Evolutionary conservation across 2,329 filamentous ascomycete species (phyloP), one percentile per base, ranked within the genome.

Genomic region (Dissoconium aciculare): DNA sequence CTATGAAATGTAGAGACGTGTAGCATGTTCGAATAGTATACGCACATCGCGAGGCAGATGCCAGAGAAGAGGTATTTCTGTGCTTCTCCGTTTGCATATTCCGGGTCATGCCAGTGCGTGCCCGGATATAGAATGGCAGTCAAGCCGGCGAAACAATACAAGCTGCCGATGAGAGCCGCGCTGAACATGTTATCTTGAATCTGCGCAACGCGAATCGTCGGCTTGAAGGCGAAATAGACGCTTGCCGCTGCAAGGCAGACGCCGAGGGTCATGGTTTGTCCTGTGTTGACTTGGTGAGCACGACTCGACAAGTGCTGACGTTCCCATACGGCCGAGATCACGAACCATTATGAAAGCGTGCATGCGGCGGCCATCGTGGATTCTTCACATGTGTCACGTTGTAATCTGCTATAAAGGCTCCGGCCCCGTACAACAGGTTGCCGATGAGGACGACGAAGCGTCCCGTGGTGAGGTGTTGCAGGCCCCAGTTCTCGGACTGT

Each of bases 241-340:
- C 52, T 57, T 1, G 49, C 32, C 4, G 54, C 30, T n/a, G 56
- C 54, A 6, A 64, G 51, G 8, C 52, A 33, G 0, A 62, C 40
- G 1, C 61, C 61, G 28, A 62, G 55, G 2, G 53, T 54, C 62
- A 67, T 65, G 5, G 63, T 67, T 43, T 67, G 64, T 2, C 42
- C 35, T 8, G 19, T 23, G n/a, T n/a, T n/a, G n/a, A n/a, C n/a
- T n/a, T n/a, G n/a, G n/a, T n/a, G n/a, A n/a, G n/a, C n/a, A n/a
- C n/a, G n/a, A n/a, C n/a, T n/a, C n/a, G 3, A 4, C 60, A 62
- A 39, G 66, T 66, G 50, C 67, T 63, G 50, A 66, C 67, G 34
- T 57, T 56, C 4, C 62, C 63, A 43, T 67, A 63, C 0, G 61
- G 60, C 2, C 61, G 56, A 63, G 63, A 67, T 30, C 46, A 44